Evolutionary conservation across 495 filamentous ascomycete genomes (phyloP), one percentile per base, ranked within the genome.

Genomic region (Glarea lozoyensis): DNA sequence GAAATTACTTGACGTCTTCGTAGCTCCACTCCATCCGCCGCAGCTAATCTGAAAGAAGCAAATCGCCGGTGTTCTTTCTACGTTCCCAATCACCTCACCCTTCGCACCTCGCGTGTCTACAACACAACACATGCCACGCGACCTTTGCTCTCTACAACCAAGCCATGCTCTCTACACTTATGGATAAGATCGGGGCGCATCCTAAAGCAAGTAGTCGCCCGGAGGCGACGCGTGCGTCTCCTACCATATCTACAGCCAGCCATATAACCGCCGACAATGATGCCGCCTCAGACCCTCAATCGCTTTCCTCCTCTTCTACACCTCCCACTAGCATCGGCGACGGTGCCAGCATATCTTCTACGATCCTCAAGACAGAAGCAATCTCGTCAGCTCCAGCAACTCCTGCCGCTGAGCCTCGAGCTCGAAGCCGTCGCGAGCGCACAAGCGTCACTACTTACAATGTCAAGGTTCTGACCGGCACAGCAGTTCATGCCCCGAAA

Each of bases 381-480:
- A 20, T 19, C 10, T 29, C 16, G 3, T 9, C 43, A 36, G 15
- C 47, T 21, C 30, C 45, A 29, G 40, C 35, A 25, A 34, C 3
- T 19, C 18, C 42, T 4, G 30, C 9, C 30, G 21, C 33, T 15
- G 34, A 34, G 13, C 37, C 48, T 20, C 34, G 38, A 35, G 42
- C 30, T 18, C 73, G 69, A 32, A 60, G 63, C 38, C 65, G 68
- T 43, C 62, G 73, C 34, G 57, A 62, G 17, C 64, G 70, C 29
- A 48, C 61, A 1, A 69, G 64, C 36, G 45, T 68, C 7, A 65
- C 65, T 2, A 64, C 73, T 17, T 79, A 78, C 58, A 79, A 79
- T 42, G 57, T 78, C 20, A 62, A 69, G 22, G 61, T 70, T 31
- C 56, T 79, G 6, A 62, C 57, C 20, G 69, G 72, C 12, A 74